Evolutionary conservation across 2,329 filamentous ascomycete species (phyloP).

Genomic region (Penicillium sp.): DNA sequence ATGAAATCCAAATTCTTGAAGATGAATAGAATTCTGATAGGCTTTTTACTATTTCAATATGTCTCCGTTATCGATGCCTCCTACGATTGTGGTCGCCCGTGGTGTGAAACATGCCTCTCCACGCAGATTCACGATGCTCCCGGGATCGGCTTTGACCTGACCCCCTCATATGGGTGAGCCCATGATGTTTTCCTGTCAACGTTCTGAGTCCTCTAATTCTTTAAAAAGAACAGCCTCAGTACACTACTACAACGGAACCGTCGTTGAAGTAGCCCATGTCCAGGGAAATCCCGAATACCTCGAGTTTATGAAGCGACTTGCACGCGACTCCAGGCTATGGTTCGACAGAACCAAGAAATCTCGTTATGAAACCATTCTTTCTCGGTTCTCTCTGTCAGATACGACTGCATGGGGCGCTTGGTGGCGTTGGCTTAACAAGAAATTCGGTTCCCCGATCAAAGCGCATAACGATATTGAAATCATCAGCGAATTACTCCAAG

Average conservation of each 20-base stretch:
- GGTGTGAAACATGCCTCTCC: slow-evolving; percentile 8
- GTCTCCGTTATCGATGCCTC: slow-evolving; percentile 1
- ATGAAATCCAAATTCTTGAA: not conserved
- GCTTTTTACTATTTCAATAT: not conserved
- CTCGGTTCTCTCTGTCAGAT: not conserved
- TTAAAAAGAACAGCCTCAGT: slow-evolving; percentile 6
- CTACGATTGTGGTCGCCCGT: slow-evolving; percentile 3
- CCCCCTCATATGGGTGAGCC: slow-evolving; percentile 11
- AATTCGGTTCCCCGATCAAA: slow-evolving; percentile 6
- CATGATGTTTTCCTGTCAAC: not conserved
- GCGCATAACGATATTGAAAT: slow-evolving; percentile 5
- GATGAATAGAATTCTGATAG: not conserved
- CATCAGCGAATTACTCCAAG: slow-evolving; percentile 8
- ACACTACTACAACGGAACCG: slow-evolving; percentile 13
- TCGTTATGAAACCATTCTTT: not conserved
- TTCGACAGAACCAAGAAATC: not conserved
- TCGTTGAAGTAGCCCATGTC: slow-evolving; percentile 10
- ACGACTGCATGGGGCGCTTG: not conserved
- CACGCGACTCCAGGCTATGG: not conserved
- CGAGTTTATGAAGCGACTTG: slow-evolving; percentile 11
- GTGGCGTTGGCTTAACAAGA: slow-evolving; percentile 7
- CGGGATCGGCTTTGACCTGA: slow-evolving; percentile 14
- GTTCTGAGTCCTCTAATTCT: slow-evolving; percentile 1
- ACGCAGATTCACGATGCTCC: slow-evolving; percentile 10
- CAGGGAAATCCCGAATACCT: slow-evolving; percentile 12